phyloP scores from a whole-genome alignment of 2,329 filamentous ascomycete genomes.

The Pseudogymnoascus sp. region DNA sequence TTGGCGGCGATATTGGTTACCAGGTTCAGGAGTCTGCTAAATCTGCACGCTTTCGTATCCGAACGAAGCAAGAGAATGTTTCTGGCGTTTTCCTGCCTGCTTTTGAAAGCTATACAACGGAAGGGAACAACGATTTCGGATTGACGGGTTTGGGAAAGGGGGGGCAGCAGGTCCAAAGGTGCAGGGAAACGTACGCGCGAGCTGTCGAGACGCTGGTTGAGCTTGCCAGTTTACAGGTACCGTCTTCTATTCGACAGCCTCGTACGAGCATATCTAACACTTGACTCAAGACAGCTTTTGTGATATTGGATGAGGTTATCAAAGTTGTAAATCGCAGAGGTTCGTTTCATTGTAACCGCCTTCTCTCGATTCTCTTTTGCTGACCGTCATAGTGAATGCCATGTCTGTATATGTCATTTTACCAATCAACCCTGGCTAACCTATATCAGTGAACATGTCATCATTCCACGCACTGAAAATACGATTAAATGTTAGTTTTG shows the following conservation, averaged over 20 bases:
- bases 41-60: conserved; percentile 83
- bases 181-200: conserved; percentile 89
- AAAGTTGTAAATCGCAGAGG: conserved; percentile 97
- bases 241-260: conserved; percentile 15
- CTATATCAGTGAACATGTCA: conserved; percentile 70
- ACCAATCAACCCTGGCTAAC: conserved; percentile 4
- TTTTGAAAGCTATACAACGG: conserved; percentile 85
- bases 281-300: conserved; percentile 70
- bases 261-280: conserved; percentile 13
- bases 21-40: conserved; percentile 96
- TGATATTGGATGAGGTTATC: conserved; percentile 97
- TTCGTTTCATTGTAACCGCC: conserved; percentile 34
- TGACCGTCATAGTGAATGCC: conserved; percentile 65
- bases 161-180: conserved; percentile 92
- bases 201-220: conserved; percentile 95
- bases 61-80: conserved; percentile 96
- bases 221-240: conserved; percentile 78
- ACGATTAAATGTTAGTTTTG: conserved; percentile 81
- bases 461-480: conserved; percentile 95
- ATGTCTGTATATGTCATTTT: conserved; percentile 56
- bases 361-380: background rate
- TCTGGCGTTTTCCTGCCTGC: conserved; percentile 90
- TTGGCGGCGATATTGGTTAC: conserved; percentile 91
- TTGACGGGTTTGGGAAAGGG: conserved; percentile 94
- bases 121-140: conserved; percentile 91